Conservation (phyloP, 2,329 filamentous ascomycete species). For the Colletotrichum costaricense region DNA sequence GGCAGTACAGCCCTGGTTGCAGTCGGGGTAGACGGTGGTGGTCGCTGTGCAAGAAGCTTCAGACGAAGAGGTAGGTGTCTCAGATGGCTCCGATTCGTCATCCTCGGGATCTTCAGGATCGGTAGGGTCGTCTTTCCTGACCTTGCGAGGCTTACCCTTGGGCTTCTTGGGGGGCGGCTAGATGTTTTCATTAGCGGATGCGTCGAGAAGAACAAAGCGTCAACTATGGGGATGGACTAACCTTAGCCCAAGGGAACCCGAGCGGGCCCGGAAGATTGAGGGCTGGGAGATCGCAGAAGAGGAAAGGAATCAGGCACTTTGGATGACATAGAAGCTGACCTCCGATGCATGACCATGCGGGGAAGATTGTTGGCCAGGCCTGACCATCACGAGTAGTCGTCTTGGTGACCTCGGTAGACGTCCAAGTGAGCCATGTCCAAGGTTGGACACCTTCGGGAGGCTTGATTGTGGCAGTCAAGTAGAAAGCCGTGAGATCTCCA, state of each 20-base stretch:
- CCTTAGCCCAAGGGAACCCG: constrained; percentile 42
- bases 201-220: background rate
- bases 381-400: constrained; percentile 4
- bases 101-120: constrained; percentile 13
- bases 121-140: background rate
- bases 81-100: constrained; percentile 5
- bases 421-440: constrained; percentile 1
- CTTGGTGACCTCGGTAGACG: constrained; percentile 7
- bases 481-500: background rate
- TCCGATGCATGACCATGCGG: constrained; percentile 11
- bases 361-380: constrained; percentile 9
- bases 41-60: constrained; percentile 20
- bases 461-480: background rate
- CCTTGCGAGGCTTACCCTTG: constrained; percentile 8
- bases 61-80: background rate
- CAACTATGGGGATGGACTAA: constrained; percentile 28
- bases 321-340: constrained; percentile 8
- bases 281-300: background rate
- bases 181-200: background rate
- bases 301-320: constrained; percentile 13
- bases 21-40: constrained; percentile 22
- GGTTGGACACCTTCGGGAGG: background rate
- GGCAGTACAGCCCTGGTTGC: constrained; percentile 19
- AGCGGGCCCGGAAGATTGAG: background rate
- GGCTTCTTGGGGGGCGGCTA: constrained; percentile 4